These are phyloP conservation scores for Aspergillus sergii DNA, from an alignment of 2,329 filamentous ascomycete species.

Conservation along the genomic window DNA sequence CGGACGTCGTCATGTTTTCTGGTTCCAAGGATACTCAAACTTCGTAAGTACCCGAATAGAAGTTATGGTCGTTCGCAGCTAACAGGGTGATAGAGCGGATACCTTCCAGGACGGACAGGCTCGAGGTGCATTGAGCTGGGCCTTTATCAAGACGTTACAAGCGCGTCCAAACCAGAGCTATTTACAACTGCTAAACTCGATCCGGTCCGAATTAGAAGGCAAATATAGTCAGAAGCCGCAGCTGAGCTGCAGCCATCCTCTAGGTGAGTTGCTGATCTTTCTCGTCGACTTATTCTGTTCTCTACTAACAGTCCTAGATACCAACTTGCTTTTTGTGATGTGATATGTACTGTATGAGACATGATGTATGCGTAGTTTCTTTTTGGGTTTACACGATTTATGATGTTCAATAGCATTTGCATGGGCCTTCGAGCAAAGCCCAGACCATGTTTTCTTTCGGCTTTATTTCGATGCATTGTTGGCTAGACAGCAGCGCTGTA, in stretches of 20 bases:
- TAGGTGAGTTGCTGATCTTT: slow-evolving; percentile 66
- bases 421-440: not conserved
- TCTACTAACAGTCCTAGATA: slow-evolving; percentile 50
- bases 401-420: not conserved
- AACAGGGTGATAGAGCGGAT: slow-evolving; percentile 66
- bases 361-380: slow-evolving; percentile 1
- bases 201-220: slow-evolving; percentile 81
- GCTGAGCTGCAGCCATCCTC: slow-evolving; percentile 90
- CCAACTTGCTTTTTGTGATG: slow-evolving; percentile 69
- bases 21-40: slow-evolving; percentile 96
- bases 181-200: slow-evolving; percentile 88
- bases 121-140: slow-evolving; percentile 96
- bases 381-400: not conserved
- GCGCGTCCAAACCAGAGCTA: slow-evolving; percentile 95
- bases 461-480: not conserved
- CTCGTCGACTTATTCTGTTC: not conserved
- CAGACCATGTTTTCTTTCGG: not conserved
- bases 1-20: slow-evolving; percentile 97
- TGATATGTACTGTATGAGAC: slow-evolving; percentile 36
- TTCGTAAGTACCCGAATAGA: slow-evolving; percentile 30
- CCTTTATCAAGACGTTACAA: slow-evolving; percentile 86
- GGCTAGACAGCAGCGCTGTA: not conserved
- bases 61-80: not conserved
- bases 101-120: slow-evolving; percentile 86
- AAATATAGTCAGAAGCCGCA: slow-evolving; percentile 97